phyloP scores from a whole-genome alignment of 371 early-diverging fungal species.

The Mortierella sp. region DNA sequence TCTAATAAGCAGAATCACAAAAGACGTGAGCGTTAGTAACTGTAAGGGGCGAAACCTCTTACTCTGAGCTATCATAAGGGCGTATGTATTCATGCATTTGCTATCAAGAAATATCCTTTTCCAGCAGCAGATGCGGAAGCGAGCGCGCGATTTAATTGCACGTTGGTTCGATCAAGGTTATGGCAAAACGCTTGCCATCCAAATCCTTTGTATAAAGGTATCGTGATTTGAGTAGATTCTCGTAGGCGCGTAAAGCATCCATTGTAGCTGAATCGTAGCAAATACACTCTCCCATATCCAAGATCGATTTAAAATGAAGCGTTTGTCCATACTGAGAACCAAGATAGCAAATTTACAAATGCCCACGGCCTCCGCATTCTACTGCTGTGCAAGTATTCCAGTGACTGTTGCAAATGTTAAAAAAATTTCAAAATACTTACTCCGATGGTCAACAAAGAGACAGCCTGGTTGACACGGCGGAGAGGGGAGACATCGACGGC shows the following conservation, averaged over 20 bases:
- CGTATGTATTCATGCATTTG: not conserved
- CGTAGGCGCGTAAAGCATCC: not conserved
- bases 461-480: conserved; percentile 99
- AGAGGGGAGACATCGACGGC: conserved; percentile 99
- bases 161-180: not conserved
- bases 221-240: not conserved
- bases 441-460: conserved; percentile 97
- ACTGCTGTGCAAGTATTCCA: not conserved
- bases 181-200: too few relatives aligned
- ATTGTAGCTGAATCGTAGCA: not conserved
- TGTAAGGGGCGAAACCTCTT: conserved; percentile 61
- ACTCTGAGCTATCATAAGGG: conserved; percentile 47
- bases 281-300: not conserved
- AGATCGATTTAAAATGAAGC: not conserved
- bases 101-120: not conserved
- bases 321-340: not conserved
- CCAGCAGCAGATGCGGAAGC: not conserved
- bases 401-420: not conserved
- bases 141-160: not conserved
- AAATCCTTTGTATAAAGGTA: not conserved
- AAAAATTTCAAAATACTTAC: conserved; percentile 64
- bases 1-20: conserved; percentile 32
- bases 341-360: not conserved
- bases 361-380: not conserved
- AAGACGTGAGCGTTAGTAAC: conserved; percentile 39